Conservation (phyloP, 2,329 filamentous ascomycete species). For the Pyricularia pennisetigena region DNA sequence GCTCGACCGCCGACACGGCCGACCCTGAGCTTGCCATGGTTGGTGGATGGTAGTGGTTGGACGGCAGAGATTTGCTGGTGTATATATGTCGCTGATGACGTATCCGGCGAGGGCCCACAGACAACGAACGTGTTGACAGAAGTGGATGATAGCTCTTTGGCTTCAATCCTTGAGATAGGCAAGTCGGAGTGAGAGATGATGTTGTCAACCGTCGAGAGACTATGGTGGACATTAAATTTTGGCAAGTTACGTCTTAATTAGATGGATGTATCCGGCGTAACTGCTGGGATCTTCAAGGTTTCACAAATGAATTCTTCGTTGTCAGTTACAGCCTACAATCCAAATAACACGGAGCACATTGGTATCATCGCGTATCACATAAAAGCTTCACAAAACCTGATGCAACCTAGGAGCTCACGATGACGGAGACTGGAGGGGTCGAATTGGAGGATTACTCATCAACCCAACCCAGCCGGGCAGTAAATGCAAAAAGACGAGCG, state of each 20-base stretch:
- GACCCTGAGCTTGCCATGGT: neutral
- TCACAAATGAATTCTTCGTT: neutral
- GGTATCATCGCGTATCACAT: neutral
- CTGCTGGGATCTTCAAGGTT: neutral
- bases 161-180: neutral
- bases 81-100: neutral
- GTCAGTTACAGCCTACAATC: neutral
- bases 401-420: neutral
- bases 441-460: neutral
- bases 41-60: neutral
- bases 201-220: neutral
- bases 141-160: neutral
- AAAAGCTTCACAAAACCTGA: neutral
- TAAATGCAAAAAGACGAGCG: neutral
- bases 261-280: neutral
- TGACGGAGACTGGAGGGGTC: neutral
- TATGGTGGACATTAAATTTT: neutral
- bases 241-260: neutral
- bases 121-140: neutral
- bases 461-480: neutral
- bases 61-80: neutral
- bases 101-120: neutral
- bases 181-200: neutral
- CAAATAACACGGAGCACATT: neutral
- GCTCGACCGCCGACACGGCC: constrained; percentile 8